phyloP scores from a whole-genome alignment of 352 stramenopile species.

The Globisporangium carolinianum region DNA sequence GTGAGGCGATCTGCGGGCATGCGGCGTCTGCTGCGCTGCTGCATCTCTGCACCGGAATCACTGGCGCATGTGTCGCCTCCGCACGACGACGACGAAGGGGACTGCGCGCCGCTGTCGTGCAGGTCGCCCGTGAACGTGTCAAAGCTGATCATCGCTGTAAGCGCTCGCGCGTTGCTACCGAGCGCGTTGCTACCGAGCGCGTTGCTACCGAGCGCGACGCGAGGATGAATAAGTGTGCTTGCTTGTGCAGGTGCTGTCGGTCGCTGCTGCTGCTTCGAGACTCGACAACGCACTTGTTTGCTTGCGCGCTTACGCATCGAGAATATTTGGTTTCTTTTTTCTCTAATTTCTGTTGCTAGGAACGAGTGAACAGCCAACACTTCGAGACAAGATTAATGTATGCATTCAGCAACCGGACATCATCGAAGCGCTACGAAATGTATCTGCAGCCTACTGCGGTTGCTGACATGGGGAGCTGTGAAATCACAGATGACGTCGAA shows the following conservation, averaged over 20 bases:
- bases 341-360: too few relatives aligned
- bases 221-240: neutral
- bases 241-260: neutral
- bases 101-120: constrained; percentile 12
- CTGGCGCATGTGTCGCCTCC: constrained; percentile 4
- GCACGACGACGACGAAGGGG: constrained; percentile 1
- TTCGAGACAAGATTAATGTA: too few relatives aligned
- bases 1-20: neutral
- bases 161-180: neutral
- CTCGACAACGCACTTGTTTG: too few relatives aligned
- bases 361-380: too few relatives aligned
- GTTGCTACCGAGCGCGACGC: neutral
- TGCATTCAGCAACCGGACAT: too few relatives aligned
- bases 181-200: neutral
- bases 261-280: neutral
- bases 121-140: constrained; percentile 43
- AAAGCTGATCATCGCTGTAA: constrained; percentile 62
- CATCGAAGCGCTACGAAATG: too few relatives aligned
- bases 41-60: constrained; percentile 20
- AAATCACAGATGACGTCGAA: too few relatives aligned
- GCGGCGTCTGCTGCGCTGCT: neutral
- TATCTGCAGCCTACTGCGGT: too few relatives aligned
- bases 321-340: too few relatives aligned
- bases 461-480: too few relatives aligned
- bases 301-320: too few relatives aligned